A percentile compares a stretch with the other conserved stretches of the same genome.
These are phyloP conservation scores for Chlamydomonas sp. DNA, from an alignment of 139 green algal genomes.

Conservation along the genomic window DNA sequence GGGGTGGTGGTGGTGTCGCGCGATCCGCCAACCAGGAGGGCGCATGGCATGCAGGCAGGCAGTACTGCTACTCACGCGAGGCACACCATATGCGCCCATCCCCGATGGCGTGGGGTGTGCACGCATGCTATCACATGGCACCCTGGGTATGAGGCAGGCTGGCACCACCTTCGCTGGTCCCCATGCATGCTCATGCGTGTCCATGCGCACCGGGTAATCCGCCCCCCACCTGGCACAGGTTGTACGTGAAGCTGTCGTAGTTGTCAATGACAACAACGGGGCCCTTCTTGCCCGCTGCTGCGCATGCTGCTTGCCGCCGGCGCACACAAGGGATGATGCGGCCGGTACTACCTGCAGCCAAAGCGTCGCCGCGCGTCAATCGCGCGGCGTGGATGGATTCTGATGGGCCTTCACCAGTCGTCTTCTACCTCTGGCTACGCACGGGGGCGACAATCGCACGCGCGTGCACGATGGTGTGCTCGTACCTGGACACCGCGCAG, in stretches of 20 bases:
- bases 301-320: not conserved
- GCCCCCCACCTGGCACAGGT: slow-evolving; percentile 78
- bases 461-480: too few species aligned
- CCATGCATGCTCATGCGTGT: slow-evolving; percentile 14
- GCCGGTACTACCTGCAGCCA: too few species aligned
- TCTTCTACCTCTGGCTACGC: too few species aligned
- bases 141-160: not conserved
- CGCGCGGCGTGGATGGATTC: too few species aligned
- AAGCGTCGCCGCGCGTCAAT: too few species aligned
- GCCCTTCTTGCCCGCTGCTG: slow-evolving; percentile 26
- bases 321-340: too few species aligned
- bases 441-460: too few species aligned
- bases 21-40: not conserved
- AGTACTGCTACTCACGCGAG: not conserved
- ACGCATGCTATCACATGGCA: not conserved
- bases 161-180: too few species aligned
- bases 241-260: slow-evolving; percentile 99
- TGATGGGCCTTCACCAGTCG: too few species aligned
- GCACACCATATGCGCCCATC: not conserved
- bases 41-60: not conserved
- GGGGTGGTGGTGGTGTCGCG: not conserved
- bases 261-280: slow-evolving; percentile 93
- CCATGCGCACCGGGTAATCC: not conserved
- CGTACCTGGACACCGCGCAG: too few species aligned
- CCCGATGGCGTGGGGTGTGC: too few species aligned